phyloP scores from a whole-genome alignment of 2,329 filamentous ascomycete species.

The Aureobasidium namibiae region DNA sequence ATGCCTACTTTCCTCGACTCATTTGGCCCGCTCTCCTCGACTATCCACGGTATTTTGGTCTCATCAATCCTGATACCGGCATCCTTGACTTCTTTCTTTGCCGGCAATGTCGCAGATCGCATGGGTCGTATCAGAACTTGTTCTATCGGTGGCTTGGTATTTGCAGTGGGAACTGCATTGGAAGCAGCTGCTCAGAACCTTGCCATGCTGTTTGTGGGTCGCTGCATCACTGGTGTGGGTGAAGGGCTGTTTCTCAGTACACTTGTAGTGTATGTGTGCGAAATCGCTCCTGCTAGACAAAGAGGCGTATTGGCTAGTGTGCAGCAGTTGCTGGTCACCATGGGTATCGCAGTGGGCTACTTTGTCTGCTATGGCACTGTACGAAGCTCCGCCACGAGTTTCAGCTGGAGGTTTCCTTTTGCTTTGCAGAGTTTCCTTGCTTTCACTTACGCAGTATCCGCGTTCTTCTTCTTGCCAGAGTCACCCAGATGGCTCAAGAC shows the following conservation, averaged over 20 bases:
- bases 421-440: conserved; percentile 39
- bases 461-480: conserved; percentile 40
- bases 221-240: conserved; percentile 45
- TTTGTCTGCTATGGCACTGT: conserved; percentile 53
- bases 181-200: conserved; percentile 40
- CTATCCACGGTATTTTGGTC: conserved; percentile 46
- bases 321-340: conserved; percentile 25
- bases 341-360: conserved; percentile 48
- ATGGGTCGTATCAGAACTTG: conserved; percentile 21
- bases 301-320: conserved; percentile 23
- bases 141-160: conserved; percentile 41
- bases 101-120: conserved; percentile 27
- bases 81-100: conserved; percentile 49
- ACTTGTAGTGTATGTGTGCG: conserved; percentile 43
- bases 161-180: conserved; percentile 28
- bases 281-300: conserved; percentile 47
- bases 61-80: conserved; percentile 50
- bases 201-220: conserved; percentile 44
- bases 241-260: conserved; percentile 41
- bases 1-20: conserved; percentile 43
- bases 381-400: conserved; percentile 34
- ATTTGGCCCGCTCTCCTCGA: conserved; percentile 42
- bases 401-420: conserved; percentile 52
- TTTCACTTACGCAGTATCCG: conserved; percentile 31
- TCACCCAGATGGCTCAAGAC: conserved; percentile 52